Evolutionary conservation across 345 rosid genomes (phyloP), one percentile per base, ranked within the genome.

Genomic region (Erucastrum elatum): DNA sequence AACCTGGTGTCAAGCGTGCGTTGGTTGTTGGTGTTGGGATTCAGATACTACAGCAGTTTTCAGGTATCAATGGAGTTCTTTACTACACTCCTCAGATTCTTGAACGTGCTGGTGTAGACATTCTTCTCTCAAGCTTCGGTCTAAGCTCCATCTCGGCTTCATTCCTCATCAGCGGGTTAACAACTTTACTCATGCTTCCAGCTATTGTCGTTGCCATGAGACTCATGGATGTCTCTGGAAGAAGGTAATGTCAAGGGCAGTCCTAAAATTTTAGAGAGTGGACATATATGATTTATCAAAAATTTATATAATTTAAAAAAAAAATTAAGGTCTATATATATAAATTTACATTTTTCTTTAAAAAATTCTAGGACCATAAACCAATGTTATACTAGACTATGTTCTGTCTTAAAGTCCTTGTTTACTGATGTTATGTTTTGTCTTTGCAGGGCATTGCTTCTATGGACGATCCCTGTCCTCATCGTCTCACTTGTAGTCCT

Each of bases 1-100:
- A 95, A 71, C 98, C 99, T 0, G 99, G 99, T 70, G 86, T 95
- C 26, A 90, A 93, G 78, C 91, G 84, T 74, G 99, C 99, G 0
- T 82, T 95, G 85, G 55, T 86, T 1, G 99, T 95, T 37, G 98
- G 99, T 71, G 61, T 90, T 10, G 99, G 98, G 46, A 91, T 95
- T 82, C 99, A 95, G 82, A 75, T 95, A 6, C 98, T 95, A 64
- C 98, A 95, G 68, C 99, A 95, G 99, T 87, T 95, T 79, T 89
- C 99, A 13, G 98, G 99, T 63, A 93, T 95, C 79, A 91, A 89
- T 63, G 99, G 98, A 64, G 97, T 95, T 76, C 92, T 95, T 16
- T 93, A 93, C 85, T 95, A 95, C 87, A 95, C 98, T 53, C 99
- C 99, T 78, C 99, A 93, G 87, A 95, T 95, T 80, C 98, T 93